A percentile compares a stretch with the other conserved stretches of the same genome.
phyloP scores from a whole-genome alignment of 805 yeast genomes.

The Nakazawaea molendinolei region DNA sequence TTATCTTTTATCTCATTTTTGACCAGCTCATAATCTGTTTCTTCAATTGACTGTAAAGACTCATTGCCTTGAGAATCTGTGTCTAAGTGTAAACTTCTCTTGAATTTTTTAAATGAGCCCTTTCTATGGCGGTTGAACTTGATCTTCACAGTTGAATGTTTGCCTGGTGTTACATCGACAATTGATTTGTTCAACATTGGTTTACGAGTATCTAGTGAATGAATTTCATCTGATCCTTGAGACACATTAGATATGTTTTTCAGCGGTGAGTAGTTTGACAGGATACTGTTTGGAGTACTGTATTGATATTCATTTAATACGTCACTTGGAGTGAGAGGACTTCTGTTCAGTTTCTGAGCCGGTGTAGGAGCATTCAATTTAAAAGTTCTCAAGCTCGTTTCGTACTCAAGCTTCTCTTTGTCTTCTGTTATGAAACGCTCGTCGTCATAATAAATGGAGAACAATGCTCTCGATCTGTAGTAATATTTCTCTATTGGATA shows the following conservation, averaged over 20 bases:
- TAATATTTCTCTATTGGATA: constrained; percentile 3
- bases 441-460: neutral
- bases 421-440: neutral
- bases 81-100: too few species aligned
- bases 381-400: neutral
- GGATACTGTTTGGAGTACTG: neutral
- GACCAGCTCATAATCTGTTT: constrained; percentile 25
- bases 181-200: neutral
- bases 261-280: too few species aligned
- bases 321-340: neutral
- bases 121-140: constrained; percentile 3
- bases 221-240: too few species aligned
- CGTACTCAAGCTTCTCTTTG: neutral
- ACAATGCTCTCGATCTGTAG: constrained; percentile 5
- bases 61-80: too few species aligned
- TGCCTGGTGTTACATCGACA: neutral
- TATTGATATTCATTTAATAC: constrained; percentile 1
- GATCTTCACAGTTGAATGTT: constrained; percentile 3
- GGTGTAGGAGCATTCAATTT: neutral
- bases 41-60: too few species aligned
- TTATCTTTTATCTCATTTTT: constrained; percentile 28
- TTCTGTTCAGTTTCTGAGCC: too few species aligned
- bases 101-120: neutral
- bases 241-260: too few species aligned
- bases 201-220: neutral